Conservation (phyloP, 2,329 filamentous ascomycete species). For the Boeremia exigua region DNA sequence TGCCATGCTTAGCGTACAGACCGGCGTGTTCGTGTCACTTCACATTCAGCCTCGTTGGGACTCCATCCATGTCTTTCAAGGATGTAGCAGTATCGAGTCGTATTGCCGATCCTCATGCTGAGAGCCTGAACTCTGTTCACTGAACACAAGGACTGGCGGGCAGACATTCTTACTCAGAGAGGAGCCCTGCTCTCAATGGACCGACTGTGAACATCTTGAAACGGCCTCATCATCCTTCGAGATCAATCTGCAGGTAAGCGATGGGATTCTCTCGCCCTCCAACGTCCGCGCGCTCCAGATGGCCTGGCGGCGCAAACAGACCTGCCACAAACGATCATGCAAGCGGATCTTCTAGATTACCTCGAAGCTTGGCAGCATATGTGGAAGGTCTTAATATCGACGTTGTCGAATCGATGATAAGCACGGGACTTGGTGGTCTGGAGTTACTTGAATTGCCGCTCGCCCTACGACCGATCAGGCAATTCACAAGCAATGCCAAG, state of each 20-base stretch:
- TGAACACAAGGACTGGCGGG: background rate
- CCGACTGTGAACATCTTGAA: background rate
- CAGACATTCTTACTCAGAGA: background rate
- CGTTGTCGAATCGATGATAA: background rate
- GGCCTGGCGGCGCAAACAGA: conserved; percentile 5
- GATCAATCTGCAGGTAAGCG: background rate
- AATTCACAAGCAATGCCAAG: conserved; percentile 19
- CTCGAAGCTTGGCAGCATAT: conserved; percentile 9
- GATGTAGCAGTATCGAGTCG: background rate
- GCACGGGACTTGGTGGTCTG: background rate
- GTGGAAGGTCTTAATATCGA: conserved; percentile 7
- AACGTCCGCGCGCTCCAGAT: background rate
- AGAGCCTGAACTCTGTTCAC: too few relatives aligned
- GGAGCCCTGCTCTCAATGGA: background rate
- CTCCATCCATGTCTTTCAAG: background rate
- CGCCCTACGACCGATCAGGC: conserved; percentile 7
- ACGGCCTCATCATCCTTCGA: background rate
- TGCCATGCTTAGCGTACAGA: background rate
- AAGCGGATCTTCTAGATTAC: conserved; percentile 6
- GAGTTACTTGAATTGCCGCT: conserved; percentile 6
- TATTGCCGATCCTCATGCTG: background rate
- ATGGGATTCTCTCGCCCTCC: background rate
- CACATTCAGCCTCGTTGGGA: background rate
- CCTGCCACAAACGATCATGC: conserved; percentile 17
- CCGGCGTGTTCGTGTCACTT: background rate